Evolutionary conservation across 345 rosid genomes (phyloP).

Genomic region (Cardiospermum halicacabum): DNA sequence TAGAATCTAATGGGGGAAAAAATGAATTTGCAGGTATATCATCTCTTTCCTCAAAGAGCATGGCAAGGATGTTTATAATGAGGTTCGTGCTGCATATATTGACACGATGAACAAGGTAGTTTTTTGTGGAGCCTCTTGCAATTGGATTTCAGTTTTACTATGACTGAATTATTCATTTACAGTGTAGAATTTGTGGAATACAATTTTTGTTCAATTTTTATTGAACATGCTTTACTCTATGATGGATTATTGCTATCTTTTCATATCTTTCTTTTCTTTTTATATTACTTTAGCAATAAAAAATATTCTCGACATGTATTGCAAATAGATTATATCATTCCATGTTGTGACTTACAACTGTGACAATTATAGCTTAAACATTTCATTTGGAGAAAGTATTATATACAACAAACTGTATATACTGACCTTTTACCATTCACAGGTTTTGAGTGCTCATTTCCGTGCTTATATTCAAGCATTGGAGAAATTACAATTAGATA

Average conservation of each 20-base stretch:
- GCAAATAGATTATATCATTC: background rate
- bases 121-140: conserved; percentile 8
- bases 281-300: background rate
- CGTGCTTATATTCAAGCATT: conserved; percentile 95
- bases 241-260: no score
- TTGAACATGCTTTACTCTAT: background rate
- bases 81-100: conserved; percentile 86
- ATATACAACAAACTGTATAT: background rate
- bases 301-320: background rate
- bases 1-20: conserved; percentile 11
- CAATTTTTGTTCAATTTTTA: background rate
- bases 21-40: conserved; percentile 55
- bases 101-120: conserved; percentile 99
- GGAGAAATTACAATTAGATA: conserved; percentile 94
- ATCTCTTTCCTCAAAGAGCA: conserved; percentile 87
- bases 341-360: background rate
- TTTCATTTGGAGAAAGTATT: background rate
- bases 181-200: background rate
- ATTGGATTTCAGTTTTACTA: background rate
- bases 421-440: conserved; percentile 25
- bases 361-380: background rate
- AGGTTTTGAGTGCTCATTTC: conserved; percentile 98
- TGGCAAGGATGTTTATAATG: conserved; percentile 79
- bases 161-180: background rate
- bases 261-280: background rate